These are phyloP conservation scores for Ustilago curta DNA, from an alignment of 1,284 basidiomycete species.

Conservation along the genomic window DNA sequence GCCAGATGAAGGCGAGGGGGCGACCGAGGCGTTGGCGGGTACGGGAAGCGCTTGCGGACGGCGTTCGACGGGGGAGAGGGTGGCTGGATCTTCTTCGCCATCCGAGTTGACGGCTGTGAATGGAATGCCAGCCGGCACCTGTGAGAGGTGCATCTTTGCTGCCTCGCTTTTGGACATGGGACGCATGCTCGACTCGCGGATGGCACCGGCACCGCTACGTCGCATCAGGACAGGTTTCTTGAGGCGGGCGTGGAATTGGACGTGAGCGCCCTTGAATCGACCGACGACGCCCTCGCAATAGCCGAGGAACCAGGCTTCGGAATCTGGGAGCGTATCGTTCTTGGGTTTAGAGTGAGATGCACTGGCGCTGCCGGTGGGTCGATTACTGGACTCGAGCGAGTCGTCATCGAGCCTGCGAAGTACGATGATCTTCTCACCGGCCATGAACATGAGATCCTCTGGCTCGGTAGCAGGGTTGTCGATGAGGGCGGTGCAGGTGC, in stretches of 20 bases:
- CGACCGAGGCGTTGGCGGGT: slow-evolving; percentile 10
- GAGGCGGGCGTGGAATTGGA: slow-evolving; percentile 80
- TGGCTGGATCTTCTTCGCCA: slow-evolving; percentile 49
- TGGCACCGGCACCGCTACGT: slow-evolving; percentile 57
- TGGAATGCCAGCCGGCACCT: slow-evolving; percentile 58
- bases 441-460: slow-evolving; percentile 67
- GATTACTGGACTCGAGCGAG: slow-evolving; percentile 23
- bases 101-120: slow-evolving; percentile 62
- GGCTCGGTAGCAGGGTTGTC: slow-evolving; percentile 62
- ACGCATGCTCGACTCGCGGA: slow-evolving; percentile 57
- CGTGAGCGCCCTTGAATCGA: slow-evolving; percentile 78
- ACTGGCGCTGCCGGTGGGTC: slow-evolving; percentile 34
- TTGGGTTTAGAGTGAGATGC: slow-evolving; percentile 13
- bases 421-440: slow-evolving; percentile 66
- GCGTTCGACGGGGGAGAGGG: slow-evolving; percentile 20
- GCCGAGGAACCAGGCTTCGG: slow-evolving; percentile 70
- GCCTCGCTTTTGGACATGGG: slow-evolving; percentile 61
- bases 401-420: slow-evolving; percentile 61
- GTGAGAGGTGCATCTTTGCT: slow-evolving; percentile 54
- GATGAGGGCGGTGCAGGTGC: slow-evolving; percentile 63
- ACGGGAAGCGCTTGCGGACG: slow-evolving; percentile 17
- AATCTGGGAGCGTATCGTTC: slow-evolving; percentile 24
- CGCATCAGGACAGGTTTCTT: slow-evolving; percentile 77
- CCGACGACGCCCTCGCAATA: slow-evolving; percentile 93
- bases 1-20: slow-evolving; percentile 17